Conservation (phyloP, 139 green algal genomes). For the Pseudopediastrum boryanum region DNA sequence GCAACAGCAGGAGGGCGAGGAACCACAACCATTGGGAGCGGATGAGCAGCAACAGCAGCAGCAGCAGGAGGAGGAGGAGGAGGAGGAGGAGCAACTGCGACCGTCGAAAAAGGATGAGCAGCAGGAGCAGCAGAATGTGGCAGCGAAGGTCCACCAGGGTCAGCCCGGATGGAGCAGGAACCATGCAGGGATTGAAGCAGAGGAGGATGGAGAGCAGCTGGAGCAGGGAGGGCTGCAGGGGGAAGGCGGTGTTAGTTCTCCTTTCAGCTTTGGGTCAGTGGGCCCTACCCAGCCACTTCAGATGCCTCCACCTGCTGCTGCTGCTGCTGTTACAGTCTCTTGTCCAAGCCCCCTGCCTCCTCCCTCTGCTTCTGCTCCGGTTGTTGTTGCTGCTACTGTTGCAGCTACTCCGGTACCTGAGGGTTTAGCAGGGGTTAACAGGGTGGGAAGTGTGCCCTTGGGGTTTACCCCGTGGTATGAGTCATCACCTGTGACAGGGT, state of each 20-base stretch:
- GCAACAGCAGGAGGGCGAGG: not conserved
- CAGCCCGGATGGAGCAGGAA: too few species aligned
- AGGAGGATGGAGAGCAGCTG: constrained; percentile 10
- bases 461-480: too few species aligned
- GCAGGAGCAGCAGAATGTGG: constrained; percentile 21
- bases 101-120: not conserved
- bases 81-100: constrained; percentile 20
- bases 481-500: too few species aligned
- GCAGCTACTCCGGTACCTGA: not conserved
- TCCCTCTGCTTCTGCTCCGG: not conserved
- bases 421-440: too few species aligned
- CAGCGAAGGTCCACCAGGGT: not conserved
- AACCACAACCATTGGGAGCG: not conserved
- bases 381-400: not conserved
- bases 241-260: constrained; percentile 11
- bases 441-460: too few species aligned
- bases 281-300: not conserved
- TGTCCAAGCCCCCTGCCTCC: not conserved
- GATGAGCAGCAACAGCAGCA: not conserved
- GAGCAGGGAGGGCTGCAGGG: constrained; percentile 4
- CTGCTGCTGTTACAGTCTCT: constrained; percentile 7
- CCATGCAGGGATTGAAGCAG: not conserved
- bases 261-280: constrained; percentile 6
- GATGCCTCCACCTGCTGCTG: constrained; percentile 9
- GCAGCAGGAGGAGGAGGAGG: not conserved